Evolutionary conservation across 352 stramenopile genomes (phyloP).

Genomic region (Phytopythium helicoides): DNA sequence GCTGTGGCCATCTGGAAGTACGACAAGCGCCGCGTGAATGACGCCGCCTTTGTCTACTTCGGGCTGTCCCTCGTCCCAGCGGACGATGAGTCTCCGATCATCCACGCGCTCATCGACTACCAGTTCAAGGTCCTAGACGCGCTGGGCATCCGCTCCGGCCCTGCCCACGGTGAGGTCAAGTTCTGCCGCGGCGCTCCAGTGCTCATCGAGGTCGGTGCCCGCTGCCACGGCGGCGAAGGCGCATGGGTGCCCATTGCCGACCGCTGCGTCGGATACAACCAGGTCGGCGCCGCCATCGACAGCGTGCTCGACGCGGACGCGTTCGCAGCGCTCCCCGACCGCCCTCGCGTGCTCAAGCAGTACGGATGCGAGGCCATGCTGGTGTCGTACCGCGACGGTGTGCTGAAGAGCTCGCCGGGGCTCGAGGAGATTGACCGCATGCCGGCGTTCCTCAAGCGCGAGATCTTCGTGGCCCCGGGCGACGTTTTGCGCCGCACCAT

Average conservation of each 20-base stretch:
- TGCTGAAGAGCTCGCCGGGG: conserved; percentile 89
- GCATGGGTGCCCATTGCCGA: conserved; percentile 92
- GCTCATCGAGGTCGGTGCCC: conserved; percentile 94
- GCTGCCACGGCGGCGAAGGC: conserved; percentile 95
- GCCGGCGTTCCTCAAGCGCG: conserved; percentile 90
- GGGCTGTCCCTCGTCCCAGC: conserved; percentile 72
- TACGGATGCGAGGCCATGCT: conserved; percentile 93
- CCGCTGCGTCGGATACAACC: conserved; percentile 92
- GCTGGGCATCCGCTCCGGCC: conserved; percentile 70
- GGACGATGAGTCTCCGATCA: conserved; percentile 29
- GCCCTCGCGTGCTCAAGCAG: conserved; percentile 63
- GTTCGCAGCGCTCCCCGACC: conserved; percentile 64
- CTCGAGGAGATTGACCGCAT: conserved; percentile 90
- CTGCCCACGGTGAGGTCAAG: conserved; percentile 83
- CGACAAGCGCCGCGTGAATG: conserved; percentile 95
- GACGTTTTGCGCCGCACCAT: conserved; percentile 89
- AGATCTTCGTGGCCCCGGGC: conserved; percentile 85
- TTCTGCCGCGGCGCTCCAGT: conserved; percentile 85
- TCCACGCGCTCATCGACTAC: conserved; percentile 84
- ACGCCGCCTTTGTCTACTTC: conserved; percentile 95
- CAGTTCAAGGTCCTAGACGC: conserved; percentile 79
- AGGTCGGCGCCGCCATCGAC: conserved; percentile 91
- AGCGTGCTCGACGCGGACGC: conserved; percentile 58
- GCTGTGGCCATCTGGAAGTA: conserved; percentile 97
- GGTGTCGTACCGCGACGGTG: conserved; percentile 90